Base-by-base conservation (phyloP, 1,284 basidiomycete genomes). In the Schizophyllum commune region DNA sequence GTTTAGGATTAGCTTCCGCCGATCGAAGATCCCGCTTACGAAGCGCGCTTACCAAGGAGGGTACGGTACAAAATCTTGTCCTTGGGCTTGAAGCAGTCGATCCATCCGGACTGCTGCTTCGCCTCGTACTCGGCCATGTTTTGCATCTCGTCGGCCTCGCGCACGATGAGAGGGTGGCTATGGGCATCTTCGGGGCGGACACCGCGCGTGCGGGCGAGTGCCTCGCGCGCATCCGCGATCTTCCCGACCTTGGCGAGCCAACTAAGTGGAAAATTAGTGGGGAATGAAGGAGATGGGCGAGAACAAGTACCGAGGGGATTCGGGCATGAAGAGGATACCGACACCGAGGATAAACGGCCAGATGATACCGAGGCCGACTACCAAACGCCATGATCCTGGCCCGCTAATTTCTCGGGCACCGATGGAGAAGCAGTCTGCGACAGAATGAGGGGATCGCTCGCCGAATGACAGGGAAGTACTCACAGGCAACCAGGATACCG, bases 321-420 rank as follows among this genome's bases (percentile, higher is more conserved):
- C 89, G 20, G 89, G 90, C 83, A 91, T 89, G 69, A 89, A 85
- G 15, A 85, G 69, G 65, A 92, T 92, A 52, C 88, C 88, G 33
- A 84, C 64, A 32, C 80, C 79, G 8, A 92, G 82, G 58, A 92
- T 79, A 58, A 81, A 69, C 3, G 87, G 83, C 82, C 88, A 92
- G 61, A 86, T 71, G 66, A 93, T 78, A 34, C 89, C 86, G 61
- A 91, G 78, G 13, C 83, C 88, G 58, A 91, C 82, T 55, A 89
- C 82, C 9, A 82, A 81, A 22, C 84, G 82, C 89, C 89, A 91
- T 17, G 84, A 83, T 2, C 75, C 81, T 2, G 79, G 73, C 33
- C 75, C 77, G 11, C 68, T 52, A 57, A 86, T 74, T 20, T 75
- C 57, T 60, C 84, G 77, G 0, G 85, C 78, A 32, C 82, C 85